Evolutionary conservation across 1,284 basidiomycete species (phyloP).

Genomic region (Malassezia pachydermatis): DNA sequence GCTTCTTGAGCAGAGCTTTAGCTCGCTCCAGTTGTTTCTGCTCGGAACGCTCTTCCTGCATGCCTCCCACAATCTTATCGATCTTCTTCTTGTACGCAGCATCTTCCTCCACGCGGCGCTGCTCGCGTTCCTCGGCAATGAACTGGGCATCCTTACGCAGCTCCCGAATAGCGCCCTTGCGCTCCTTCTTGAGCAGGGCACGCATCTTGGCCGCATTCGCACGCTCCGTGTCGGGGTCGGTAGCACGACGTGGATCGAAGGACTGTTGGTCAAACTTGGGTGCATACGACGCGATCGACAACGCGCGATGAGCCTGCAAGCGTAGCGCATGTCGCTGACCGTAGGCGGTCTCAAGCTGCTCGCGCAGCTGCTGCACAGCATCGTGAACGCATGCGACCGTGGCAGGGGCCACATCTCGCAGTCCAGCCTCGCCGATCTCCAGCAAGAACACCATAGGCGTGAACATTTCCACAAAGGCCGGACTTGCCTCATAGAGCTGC

Average conservation of each 20-base stretch:
- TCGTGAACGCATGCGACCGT: slow-evolving; percentile 17
- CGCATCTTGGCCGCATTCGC: slow-evolving; percentile 78
- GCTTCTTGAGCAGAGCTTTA: slow-evolving; percentile 52
- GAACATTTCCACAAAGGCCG: slow-evolving; percentile 39
- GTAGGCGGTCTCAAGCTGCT: slow-evolving; percentile 59
- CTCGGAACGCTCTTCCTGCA: slow-evolving; percentile 85
- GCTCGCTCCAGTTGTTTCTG: slow-evolving; percentile 70
- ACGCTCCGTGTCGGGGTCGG: slow-evolving; percentile 85
- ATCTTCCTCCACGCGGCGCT: slow-evolving; percentile 73
- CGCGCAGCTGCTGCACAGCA: slow-evolving; percentile 52
- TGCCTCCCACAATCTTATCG: slow-evolving; percentile 62
- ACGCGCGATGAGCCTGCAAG: slow-evolving; percentile 88
- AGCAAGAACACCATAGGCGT: slow-evolving; percentile 25
- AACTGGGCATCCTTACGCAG: slow-evolving; percentile 89
- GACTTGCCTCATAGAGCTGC: slow-evolving; percentile 33
- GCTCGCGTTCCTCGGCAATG: slow-evolving; percentile 63
- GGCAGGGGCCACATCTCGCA: slow-evolving; percentile 16
- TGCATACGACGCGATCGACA: slow-evolving; percentile 81
- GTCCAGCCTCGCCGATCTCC: slow-evolving; percentile 6
- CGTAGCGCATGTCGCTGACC: slow-evolving; percentile 67
- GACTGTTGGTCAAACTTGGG: slow-evolving; percentile 79
- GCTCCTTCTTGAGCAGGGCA: slow-evolving; percentile 83
- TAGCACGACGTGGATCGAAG: slow-evolving; percentile 64
- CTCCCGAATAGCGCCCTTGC: slow-evolving; percentile 92
- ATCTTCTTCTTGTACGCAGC: slow-evolving; percentile 53